Percentiles rank a stretch among this genome's conserved stretches.
Conservation (phyloP, 805 yeast genomes). For the Tetrapisispora pingtungensis region DNA sequence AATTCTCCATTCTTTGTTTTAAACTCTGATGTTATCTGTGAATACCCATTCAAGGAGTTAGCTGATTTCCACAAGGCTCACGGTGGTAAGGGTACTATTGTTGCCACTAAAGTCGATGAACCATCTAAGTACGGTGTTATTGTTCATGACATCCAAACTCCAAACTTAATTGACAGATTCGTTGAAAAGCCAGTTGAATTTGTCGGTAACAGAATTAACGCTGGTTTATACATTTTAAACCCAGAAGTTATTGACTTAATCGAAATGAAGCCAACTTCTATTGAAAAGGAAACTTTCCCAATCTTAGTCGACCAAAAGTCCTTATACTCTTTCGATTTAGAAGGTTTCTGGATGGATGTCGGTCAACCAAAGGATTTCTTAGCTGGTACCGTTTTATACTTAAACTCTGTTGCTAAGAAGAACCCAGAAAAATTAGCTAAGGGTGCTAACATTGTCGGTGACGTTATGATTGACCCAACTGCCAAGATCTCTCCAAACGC, state of each 20-base stretch:
- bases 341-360: slow-evolving; percentile 99
- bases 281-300: slow-evolving; percentile 99
- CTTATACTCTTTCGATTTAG: slow-evolving; percentile 91
- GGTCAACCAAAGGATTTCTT: slow-evolving; percentile 99
- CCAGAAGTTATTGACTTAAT: slow-evolving; percentile 94
- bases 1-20: slow-evolving; percentile 93
- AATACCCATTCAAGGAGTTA: slow-evolving; percentile 91
- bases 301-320: slow-evolving; percentile 77
- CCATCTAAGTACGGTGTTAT: slow-evolving; percentile 99
- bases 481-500: slow-evolving; percentile 89
- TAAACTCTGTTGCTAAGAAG: slow-evolving; percentile 77
- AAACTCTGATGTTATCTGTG: slow-evolving; percentile 98
- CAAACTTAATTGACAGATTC: slow-evolving; percentile 94
- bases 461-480: slow-evolving; percentile 88
- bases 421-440: slow-evolving; percentile 57
- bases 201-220: slow-evolving; percentile 99
- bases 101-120: slow-evolving; percentile 98
- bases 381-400: slow-evolving; percentile 88
- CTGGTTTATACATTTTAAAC: slow-evolving; percentile 96
- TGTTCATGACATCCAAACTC: slow-evolving; percentile 90
- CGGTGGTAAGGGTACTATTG: slow-evolving; percentile 97
- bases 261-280: slow-evolving; percentile 97
- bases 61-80: slow-evolving; percentile 88
- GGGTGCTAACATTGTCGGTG: slow-evolving; percentile 72
- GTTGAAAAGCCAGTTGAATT: slow-evolving; percentile 99